phyloP scores from a whole-genome alignment of 2,329 filamentous ascomycete genomes.

The Colletotrichum sp. region DNA sequence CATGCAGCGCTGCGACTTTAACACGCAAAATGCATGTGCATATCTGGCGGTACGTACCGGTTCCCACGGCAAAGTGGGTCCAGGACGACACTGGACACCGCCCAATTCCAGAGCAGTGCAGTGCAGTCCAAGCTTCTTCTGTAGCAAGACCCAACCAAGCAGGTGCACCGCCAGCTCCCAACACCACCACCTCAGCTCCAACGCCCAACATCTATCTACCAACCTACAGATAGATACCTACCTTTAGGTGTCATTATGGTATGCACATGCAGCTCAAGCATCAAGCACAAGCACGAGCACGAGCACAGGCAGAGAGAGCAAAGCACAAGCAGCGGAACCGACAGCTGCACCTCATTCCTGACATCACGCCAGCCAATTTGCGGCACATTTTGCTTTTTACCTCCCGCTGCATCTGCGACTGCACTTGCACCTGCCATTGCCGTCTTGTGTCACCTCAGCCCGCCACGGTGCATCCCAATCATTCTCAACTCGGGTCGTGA shows the following conservation, averaged over 20 bases:
- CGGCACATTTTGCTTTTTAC: background rate
- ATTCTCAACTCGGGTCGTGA: background rate
- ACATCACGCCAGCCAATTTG: background rate
- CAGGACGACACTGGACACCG: background rate
- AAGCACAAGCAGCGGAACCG: background rate
- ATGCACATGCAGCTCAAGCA: background rate
- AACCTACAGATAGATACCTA: background rate
- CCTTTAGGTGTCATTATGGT: background rate
- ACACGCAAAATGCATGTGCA: constrained; percentile 3
- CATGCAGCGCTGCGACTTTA: background rate
- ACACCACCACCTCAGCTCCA: background rate
- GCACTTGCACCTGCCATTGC: background rate
- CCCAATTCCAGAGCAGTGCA: background rate
- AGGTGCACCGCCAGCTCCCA: background rate
- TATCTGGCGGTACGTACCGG: background rate
- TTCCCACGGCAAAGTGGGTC: background rate
- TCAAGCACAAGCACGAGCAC: background rate
- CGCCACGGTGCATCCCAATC: background rate
- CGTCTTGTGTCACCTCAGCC: background rate
- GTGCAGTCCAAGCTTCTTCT: background rate
- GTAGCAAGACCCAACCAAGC: background rate
- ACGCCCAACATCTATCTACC: background rate
- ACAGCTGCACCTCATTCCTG: constrained; percentile 6
- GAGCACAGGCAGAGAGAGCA: background rate
- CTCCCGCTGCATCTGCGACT: background rate